phyloP scores from a whole-genome alignment of 2,329 filamentous ascomycete genomes.

The Coniochaeta prunicola region DNA sequence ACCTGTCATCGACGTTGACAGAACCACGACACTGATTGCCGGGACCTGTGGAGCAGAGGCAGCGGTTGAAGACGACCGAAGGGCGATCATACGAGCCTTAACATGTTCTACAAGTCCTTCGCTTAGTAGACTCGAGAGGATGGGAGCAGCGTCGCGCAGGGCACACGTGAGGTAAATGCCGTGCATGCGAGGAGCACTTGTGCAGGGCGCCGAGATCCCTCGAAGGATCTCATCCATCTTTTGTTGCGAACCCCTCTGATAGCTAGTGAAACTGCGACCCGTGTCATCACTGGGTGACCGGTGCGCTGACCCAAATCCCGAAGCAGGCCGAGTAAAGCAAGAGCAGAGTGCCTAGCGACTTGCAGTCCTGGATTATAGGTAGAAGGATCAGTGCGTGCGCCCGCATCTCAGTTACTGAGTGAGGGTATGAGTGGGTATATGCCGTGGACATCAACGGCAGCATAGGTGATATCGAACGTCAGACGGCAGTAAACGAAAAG shows the following conservation, averaged over 20 bases:
- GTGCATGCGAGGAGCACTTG: neutral
- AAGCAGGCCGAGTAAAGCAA: neutral
- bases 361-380: neutral
- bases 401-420: neutral
- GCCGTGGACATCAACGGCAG: neutral
- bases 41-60: neutral
- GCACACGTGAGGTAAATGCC: neutral
- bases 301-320: neutral
- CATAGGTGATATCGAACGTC: neutral
- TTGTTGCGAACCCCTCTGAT: neutral
- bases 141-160: neutral
- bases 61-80: neutral
- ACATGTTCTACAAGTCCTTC: neutral
- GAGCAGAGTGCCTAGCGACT: neutral
- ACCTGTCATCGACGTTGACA: neutral
- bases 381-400: neutral
- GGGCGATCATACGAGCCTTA: neutral
- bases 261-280: neutral
- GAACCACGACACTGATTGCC: neutral
- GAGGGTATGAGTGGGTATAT: neutral
- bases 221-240: neutral
- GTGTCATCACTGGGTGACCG: neutral
- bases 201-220: neutral
- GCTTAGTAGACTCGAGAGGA: neutral
- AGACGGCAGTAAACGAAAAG: conserved; percentile 1